Evolutionary conservation across 2,329 filamentous ascomycete genomes (phyloP).

Genomic region (Fusarium citri): DNA sequence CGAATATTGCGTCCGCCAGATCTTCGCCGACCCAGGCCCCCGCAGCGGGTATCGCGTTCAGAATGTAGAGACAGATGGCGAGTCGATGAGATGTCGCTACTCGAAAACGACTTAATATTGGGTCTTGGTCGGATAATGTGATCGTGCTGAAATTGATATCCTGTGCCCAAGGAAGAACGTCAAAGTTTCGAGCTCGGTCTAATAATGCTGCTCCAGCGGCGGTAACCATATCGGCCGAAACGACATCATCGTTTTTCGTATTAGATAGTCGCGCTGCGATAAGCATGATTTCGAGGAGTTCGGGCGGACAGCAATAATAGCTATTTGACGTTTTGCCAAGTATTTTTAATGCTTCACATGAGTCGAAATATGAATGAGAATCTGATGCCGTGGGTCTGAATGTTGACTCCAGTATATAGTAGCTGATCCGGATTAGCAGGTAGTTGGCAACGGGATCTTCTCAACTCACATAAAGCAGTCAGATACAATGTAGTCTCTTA

Average conservation of each 20-base stretch:
- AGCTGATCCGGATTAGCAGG: slow-evolving; percentile 47
- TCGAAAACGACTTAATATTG: slow-evolving; percentile 53
- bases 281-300: slow-evolving; percentile 58
- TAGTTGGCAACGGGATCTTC: background rate
- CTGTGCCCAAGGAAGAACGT: slow-evolving; percentile 57
- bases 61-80: slow-evolving; percentile 59
- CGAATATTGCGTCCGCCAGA: slow-evolving; percentile 52
- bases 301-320: slow-evolving; percentile 60
- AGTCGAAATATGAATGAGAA: slow-evolving; percentile 51
- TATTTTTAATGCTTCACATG: slow-evolving; percentile 53
- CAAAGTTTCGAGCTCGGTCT: slow-evolving; percentile 53
- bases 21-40: slow-evolving; percentile 43
- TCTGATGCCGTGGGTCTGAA: slow-evolving; percentile 53
- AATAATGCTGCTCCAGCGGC: slow-evolving; percentile 52
- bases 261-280: slow-evolving; percentile 56
- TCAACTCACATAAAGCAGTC: slow-evolving; percentile 59
- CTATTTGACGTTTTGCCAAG: slow-evolving; percentile 57
- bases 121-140: slow-evolving; percentile 50
- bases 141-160: slow-evolving; percentile 52
- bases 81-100: slow-evolving; percentile 58
- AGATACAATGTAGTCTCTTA: slow-evolving; percentile 60
- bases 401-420: slow-evolving; percentile 60
- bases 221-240: slow-evolving; percentile 47
- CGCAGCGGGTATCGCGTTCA: slow-evolving; percentile 53
- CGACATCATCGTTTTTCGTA: slow-evolving; percentile 41